phyloP scores from a whole-genome alignment of 805 yeast genomes.

The Yarrowia deformans region DNA sequence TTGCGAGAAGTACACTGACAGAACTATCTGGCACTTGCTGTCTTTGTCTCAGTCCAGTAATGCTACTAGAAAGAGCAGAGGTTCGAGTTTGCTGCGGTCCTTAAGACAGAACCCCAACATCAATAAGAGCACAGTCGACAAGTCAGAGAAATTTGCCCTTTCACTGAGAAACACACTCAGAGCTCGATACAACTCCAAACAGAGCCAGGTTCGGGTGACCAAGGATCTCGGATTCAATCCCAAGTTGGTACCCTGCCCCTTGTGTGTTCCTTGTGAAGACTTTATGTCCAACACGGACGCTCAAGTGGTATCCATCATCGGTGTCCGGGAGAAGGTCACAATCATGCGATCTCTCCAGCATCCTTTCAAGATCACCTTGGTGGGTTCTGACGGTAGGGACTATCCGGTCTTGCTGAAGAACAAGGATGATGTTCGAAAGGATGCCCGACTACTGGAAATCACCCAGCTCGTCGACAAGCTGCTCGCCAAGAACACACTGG shows the following conservation, averaged over 20 bases:
- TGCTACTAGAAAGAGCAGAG: conserved; percentile 10
- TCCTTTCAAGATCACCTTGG: conserved; percentile 77
- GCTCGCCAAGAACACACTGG: conserved; percentile 65
- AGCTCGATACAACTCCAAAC: conserved; percentile 20
- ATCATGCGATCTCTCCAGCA: conserved; percentile 83
- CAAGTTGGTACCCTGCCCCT: conserved; percentile 32
- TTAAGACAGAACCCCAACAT: conserved; percentile 18
- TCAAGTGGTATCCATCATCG: conserved; percentile 59
- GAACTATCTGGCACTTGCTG: conserved; percentile 83
- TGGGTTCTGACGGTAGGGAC: conserved; percentile 78
- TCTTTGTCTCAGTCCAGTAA: conserved; percentile 32
- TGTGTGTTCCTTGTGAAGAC: conserved; percentile 46
- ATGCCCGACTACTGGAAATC: conserved; percentile 91
- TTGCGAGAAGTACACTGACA: conserved; percentile 73
- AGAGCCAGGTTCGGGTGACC: not conserved
- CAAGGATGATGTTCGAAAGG: conserved; percentile 91
- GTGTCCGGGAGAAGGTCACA: conserved; percentile 70
- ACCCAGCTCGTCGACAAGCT: conserved; percentile 84
- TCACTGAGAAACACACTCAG: conserved; percentile 16
- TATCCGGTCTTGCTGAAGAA: conserved; percentile 84
- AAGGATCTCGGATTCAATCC: conserved; percentile 31
- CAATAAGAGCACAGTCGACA: conserved; percentile 5
- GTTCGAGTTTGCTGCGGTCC: not conserved
- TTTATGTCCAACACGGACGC: conserved; percentile 42
- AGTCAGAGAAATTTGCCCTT: conserved; percentile 26